These are phyloP conservation scores for Pythium rishiriense DNA, from an alignment of 352 stramenopile genomes.

Conservation along the genomic window DNA sequence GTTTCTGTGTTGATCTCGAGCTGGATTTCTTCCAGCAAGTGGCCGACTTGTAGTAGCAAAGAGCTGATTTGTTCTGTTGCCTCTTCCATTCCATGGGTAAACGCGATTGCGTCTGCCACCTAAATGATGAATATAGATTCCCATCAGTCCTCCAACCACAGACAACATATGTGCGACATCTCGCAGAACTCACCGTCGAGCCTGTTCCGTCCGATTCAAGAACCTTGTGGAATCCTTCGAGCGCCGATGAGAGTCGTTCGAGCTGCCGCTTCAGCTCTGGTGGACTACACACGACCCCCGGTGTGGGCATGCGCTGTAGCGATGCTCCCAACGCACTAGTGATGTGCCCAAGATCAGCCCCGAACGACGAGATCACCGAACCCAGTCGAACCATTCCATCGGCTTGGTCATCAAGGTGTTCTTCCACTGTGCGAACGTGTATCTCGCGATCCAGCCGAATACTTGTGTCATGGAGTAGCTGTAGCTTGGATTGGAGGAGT, in stretches of 20 bases:
- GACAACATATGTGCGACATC: too few species aligned
- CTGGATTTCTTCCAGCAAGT: conserved; percentile 39
- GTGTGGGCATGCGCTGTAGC: conserved; percentile 40
- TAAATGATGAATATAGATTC: too few species aligned
- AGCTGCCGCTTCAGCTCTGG: conserved; percentile 38
- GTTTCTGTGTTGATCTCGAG: conserved; percentile 42
- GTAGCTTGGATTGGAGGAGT: conserved; percentile 50
- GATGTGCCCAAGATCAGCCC: conserved; percentile 27
- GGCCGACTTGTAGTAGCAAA: conserved; percentile 39
- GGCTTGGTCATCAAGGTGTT: conserved; percentile 31
- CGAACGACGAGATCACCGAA: conserved; percentile 17
- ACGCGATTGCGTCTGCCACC: conserved; percentile 33
- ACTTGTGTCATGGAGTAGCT: conserved; percentile 45
- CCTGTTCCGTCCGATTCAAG: conserved; percentile 28
- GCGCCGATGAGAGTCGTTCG: conserved; percentile 26
- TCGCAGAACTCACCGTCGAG: conserved; percentile 29
- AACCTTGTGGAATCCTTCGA: conserved; percentile 34
- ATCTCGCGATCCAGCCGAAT: conserved; percentile 44
- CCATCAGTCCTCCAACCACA: too few species aligned
- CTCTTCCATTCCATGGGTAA: conserved; percentile 35
- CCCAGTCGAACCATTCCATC: conserved; percentile 27
- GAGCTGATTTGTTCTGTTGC: conserved; percentile 27
- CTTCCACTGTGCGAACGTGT: conserved; percentile 30
- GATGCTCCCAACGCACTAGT: conserved; percentile 36
- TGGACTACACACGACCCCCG: conserved; percentile 25